Conservation (phyloP, 176 grass and related monocot species). For the Tillandsia leiboldiana region DNA sequence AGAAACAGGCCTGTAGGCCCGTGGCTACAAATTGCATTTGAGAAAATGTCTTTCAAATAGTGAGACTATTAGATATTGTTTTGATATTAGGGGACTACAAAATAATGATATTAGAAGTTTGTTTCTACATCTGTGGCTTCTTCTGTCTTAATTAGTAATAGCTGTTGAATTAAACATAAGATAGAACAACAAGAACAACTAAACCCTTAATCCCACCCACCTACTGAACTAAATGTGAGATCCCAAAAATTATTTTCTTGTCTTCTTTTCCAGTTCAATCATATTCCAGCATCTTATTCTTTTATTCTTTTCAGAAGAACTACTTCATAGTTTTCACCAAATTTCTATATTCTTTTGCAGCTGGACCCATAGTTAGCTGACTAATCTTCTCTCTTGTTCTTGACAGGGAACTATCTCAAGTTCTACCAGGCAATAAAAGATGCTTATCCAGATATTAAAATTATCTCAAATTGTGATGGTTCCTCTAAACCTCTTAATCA, state of each 20-base stretch:
- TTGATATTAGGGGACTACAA: too few relatives aligned
- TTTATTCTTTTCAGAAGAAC: neutral
- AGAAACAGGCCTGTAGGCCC: too few relatives aligned
- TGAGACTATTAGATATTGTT: too few relatives aligned
- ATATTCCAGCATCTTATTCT: neutral
- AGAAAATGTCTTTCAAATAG: too few relatives aligned
- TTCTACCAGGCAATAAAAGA: constrained; percentile 68
- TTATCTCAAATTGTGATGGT: constrained; percentile 85
- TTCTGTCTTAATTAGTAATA: neutral
- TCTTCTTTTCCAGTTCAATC: neutral
- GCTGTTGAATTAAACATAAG: neutral
- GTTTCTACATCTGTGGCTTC: neutral
- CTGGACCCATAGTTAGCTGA: constrained; percentile 10
- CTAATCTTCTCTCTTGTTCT: constrained; percentile 8
- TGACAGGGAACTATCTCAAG: constrained; percentile 61
- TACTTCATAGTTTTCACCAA: neutral
- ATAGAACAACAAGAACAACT: neutral
- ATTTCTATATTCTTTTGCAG: neutral
- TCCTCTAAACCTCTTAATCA: constrained; percentile 64
- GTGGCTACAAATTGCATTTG: too few relatives aligned
- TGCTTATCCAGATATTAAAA: constrained; percentile 78
- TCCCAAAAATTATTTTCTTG: neutral
- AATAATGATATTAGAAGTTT: neutral
- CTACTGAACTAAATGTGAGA: neutral
- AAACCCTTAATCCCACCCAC: neutral